phyloP scores from a whole-genome alignment of 139 green algal genomes.

The Penium margaritaceum region DNA sequence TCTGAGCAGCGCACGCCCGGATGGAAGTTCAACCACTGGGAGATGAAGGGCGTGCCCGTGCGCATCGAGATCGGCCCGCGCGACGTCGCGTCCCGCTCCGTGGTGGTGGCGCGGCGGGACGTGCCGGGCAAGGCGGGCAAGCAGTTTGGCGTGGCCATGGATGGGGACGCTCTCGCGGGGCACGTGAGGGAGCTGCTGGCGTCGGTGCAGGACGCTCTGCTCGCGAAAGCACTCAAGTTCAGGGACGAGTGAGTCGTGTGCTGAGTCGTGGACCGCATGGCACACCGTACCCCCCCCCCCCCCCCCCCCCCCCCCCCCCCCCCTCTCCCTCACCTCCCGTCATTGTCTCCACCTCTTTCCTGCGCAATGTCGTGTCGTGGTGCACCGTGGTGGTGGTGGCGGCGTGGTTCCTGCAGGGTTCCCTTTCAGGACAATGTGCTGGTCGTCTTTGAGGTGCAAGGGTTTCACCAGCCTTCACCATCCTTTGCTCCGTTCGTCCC shows the following conservation, averaged over 20 bases:
- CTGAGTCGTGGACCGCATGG: too few species aligned
- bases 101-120: constrained; percentile 75
- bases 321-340: background rate
- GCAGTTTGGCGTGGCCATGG: constrained; percentile 73
- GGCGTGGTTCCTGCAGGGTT: background rate
- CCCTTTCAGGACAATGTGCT: background rate
- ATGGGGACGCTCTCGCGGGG: constrained; percentile 56
- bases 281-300: too few species aligned
- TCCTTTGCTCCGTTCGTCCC: too few species aligned
- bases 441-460: too few species aligned
- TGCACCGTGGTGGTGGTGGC: background rate
- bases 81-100: constrained; percentile 71
- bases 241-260: constrained; percentile 58
- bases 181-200: constrained; percentile 56
- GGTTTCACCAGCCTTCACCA: too few species aligned
- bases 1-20: constrained; percentile 69
- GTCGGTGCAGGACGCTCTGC: constrained; percentile 57
- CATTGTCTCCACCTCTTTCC: background rate
- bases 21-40: constrained; percentile 94
- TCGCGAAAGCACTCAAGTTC: constrained; percentile 73
- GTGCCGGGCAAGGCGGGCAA: constrained; percentile 89
- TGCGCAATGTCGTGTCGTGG: background rate
- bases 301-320: too few species aligned
- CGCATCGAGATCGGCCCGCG: constrained; percentile 79
- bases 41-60: constrained; percentile 74